Conservation (phyloP, 805 yeast genomes). For the Yarrowia sp. region DNA sequence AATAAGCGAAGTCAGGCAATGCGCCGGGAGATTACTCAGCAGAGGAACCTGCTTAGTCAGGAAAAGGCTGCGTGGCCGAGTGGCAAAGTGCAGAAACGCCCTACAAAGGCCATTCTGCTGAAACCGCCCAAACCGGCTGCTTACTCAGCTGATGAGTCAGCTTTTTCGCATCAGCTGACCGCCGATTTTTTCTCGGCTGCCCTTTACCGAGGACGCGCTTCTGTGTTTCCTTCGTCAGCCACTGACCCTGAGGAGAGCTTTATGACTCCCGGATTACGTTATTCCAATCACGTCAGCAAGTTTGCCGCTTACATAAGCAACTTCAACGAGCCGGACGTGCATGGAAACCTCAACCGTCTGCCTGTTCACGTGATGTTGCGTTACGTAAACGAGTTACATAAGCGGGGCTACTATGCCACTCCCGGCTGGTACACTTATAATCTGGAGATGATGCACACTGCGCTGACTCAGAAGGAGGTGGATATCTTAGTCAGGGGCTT, state of each 20-base stretch:
- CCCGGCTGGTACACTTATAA: neutral
- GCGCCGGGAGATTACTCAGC: no score
- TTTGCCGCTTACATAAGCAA: conserved; percentile 8
- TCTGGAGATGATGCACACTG: conserved; percentile 16
- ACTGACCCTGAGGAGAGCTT: neutral
- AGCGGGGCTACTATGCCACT: neutral
- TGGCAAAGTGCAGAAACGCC: no score
- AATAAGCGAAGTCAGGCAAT: no score
- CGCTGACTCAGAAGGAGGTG: neutral
- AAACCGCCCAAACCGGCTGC: no score
- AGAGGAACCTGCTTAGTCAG: neutral
- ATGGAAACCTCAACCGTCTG: neutral
- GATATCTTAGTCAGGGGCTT: neutral
- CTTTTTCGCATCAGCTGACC: neutral
- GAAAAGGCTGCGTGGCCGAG: no score
- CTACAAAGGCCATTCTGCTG: no score
- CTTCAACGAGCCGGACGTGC: neutral
- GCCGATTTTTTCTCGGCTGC: neutral
- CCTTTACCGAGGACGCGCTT: neutral
- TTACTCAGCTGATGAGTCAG: neutral
- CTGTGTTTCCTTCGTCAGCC: neutral
- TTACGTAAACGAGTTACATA: neutral
- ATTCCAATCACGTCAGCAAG: neutral
- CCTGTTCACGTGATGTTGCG: neutral
- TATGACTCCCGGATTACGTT: neutral